A percentile compares a stretch with the other conserved stretches of the same genome.
phyloP scores from a whole-genome alignment of 331 rosid species.

The Prunus yedoensis region DNA sequence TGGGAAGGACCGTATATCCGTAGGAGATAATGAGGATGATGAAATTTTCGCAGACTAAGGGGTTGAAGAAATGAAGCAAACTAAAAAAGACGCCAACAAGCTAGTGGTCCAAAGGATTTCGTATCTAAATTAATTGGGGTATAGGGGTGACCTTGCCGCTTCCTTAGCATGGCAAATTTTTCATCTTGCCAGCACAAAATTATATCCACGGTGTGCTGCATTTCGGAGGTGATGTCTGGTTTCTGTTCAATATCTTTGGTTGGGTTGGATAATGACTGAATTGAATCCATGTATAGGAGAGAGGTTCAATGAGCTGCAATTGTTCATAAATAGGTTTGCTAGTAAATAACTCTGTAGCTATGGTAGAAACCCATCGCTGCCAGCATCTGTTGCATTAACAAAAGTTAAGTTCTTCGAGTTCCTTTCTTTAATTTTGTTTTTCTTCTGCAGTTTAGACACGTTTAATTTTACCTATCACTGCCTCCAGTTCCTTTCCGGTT shows the following conservation, averaged over 20 bases:
- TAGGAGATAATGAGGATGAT: conserved; percentile 16
- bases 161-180: conserved; percentile 22
- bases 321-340: conserved; percentile 18
- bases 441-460: neutral
- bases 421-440: neutral
- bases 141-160: neutral
- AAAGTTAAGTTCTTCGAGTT: neutral
- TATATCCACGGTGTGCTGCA: neutral
- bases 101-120: neutral
- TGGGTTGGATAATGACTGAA: conserved; percentile 24
- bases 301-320: conserved; percentile 15
- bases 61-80: conserved; percentile 1
- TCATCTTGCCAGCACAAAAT: conserved; percentile 22
- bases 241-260: neutral
- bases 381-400: conserved; percentile 19
- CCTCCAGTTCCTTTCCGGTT: neutral
- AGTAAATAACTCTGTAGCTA: conserved; percentile 14
- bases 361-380: conserved; percentile 3
- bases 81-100: neutral
- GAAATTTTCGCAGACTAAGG: conserved; percentile 29
- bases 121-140: neutral
- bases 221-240: neutral
- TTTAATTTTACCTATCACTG: neutral
- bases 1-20: neutral
- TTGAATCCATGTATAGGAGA: conserved; percentile 36